Base-by-base conservation (phyloP, 1,284 basidiomycete genomes). In the Ganoderma multipileum region DNA sequence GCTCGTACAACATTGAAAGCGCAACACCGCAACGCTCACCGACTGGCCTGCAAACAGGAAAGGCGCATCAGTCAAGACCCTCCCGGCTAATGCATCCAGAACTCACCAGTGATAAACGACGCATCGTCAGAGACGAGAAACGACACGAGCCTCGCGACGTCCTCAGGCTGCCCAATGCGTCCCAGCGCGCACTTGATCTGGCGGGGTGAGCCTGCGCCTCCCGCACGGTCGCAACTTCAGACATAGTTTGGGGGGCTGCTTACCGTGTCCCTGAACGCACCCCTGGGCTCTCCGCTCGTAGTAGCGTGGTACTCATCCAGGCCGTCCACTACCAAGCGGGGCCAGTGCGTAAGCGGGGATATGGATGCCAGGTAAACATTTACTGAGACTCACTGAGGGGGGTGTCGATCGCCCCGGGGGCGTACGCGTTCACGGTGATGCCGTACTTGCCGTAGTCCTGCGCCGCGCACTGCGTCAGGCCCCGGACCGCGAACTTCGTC, bases 101-200 rank as follows among this genome's bases (percentile, higher is more conserved):
- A 28, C 71, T 68, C 69, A 79, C 81, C 81, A 0, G 81, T 83
- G 30, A 82, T 72, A 64, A 77, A 82, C 14, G 67, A 62, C 1
- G 80, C 74, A 30, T 79, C 78, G 28, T 77, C 71, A 1, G 78
- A 79, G 1, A 75, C 77, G 2, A 83, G 73, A 70, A 75, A 83
- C 0, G 81, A 81, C 5, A 81, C 82, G 9, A 83, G 65, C 3
- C 72, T 75, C 2, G 81, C 78, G 47, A 82, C 73, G 61, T 82
- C 78, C 23, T 79, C 75, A 0, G 79, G 76, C 28, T 66, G 71
- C 26, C 79, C 79, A 18, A 75, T 63, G 1, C 71, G 67, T 23
- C 72, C 75, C 0, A 73, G 60, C 3, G 58, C 6, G 39, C 38
- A 6, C 23, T 41, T 38, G 38, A 58, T 36, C 55, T 58, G 55